Evolutionary conservation across 805 yeast genomes (phyloP), one percentile per base, ranked within the genome.

Genomic region (Candida anglica): DNA sequence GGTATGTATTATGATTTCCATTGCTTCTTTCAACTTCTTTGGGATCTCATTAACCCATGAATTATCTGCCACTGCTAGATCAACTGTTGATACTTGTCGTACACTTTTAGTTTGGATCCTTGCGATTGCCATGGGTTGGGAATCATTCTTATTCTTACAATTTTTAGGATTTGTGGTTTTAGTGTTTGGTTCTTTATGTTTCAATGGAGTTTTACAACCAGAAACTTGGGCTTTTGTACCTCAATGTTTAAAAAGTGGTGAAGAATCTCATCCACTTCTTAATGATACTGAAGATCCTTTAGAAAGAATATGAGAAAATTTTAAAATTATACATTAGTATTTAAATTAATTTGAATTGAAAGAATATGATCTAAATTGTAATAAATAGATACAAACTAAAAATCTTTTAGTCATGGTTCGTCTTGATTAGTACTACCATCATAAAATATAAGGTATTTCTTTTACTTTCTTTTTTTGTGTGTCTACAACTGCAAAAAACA

Each of bases 81-180:
- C 87, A 15, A 85, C 93, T 2, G 73, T 85, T 32, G 94, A 85
- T 49, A 79, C 88, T 0, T 79, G 84, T 39, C 69, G 94, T 43
- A 84, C 93, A 0, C 57, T 83, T 16, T 56, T 81, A 18, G 89
- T 85, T 13, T 85, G 94, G 94, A 24, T 79, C 1, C 72, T 81
- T 6, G 85, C 93, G 0, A 60, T 85, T 32, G 33, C 56, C 15
- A 48, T 84, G 42, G 93, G 91, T 3, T 85, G 93, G 94, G 93
- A 85, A 55, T 47, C 66, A 1, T 85, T 83, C 58, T 66, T 67
- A 15, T 46, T 60, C n/a, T 55, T 80, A 33, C 94, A 85, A 53
- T 59, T 78, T 15, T 19, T 72, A 14, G 94, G 93, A 0, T 85
- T 85, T 48, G 59, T 51, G 0, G 47, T 77, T 15, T 60, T 85